phyloP scores from a whole-genome alignment of 1,139 yeast species.

The Scheffersomyces insectosa region DNA sequence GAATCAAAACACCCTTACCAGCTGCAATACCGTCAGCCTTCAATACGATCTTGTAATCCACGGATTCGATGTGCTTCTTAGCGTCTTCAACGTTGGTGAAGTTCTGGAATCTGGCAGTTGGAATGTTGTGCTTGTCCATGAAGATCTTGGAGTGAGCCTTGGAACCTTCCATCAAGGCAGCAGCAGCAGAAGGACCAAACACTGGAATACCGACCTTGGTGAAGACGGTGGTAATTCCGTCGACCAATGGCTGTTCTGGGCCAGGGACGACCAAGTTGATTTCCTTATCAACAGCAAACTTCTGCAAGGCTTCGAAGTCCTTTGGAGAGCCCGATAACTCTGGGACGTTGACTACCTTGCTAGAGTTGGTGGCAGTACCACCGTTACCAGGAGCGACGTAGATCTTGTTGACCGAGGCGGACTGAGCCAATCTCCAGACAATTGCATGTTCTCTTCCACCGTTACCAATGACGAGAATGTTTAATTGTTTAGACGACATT shows the following conservation, averaged over 20 bases:
- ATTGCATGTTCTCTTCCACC: conserved; percentile 99
- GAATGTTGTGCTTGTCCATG: conserved; percentile 88
- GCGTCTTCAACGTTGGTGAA: conserved; percentile 80
- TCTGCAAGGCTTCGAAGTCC: conserved; percentile 57
- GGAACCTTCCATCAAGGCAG: conserved; percentile 96
- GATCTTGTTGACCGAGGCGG: conserved; percentile 67
- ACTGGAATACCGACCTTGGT: conserved; percentile 84
- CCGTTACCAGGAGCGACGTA: conserved; percentile 98
- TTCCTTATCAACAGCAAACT: conserved; percentile 68
- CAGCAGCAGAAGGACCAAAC: conserved; percentile 89
- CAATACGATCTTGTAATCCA: conserved; percentile 80
- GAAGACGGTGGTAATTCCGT: conserved; percentile 79
- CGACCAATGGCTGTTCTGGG: conserved; percentile 98
- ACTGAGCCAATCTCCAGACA: conserved; percentile 87
- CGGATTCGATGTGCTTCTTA: conserved; percentile 60
- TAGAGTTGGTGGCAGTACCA: conserved; percentile 61
- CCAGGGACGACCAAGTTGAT: conserved; percentile 90
- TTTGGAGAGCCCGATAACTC: conserved; percentile 63
- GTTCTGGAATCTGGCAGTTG: conserved; percentile 88
- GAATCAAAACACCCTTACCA: conserved; percentile 97
- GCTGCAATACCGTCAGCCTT: conserved; percentile 99
- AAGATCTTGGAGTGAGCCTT: conserved; percentile 93
- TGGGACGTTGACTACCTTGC: conserved; percentile 69
- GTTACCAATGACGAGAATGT: conserved; percentile 86
- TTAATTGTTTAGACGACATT: conserved; percentile 30